A percentile compares a stretch with the other conserved stretches of the same genome.
phyloP scores from a whole-genome alignment of 495 filamentous ascomycete genomes.

The Penicillium diatomitis region DNA sequence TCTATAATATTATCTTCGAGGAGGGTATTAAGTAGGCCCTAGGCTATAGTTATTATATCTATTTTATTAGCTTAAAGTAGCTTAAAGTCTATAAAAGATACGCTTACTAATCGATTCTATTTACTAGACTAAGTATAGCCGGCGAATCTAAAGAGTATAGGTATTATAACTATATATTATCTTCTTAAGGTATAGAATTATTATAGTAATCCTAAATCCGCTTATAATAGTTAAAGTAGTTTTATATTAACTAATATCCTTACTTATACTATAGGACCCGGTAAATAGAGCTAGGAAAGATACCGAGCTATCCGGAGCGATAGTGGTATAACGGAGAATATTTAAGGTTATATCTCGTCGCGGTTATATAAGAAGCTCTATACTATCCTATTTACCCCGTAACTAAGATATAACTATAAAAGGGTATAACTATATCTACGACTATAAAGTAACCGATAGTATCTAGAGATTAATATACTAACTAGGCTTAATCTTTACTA shows the following conservation, averaged over 20 bases:
- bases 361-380: slow-evolving; percentile 21
- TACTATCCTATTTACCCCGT: slow-evolving; percentile 10
- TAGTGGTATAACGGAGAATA: neutral
- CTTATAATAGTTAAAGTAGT: slow-evolving; percentile 20
- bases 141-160: slow-evolving; percentile 9
- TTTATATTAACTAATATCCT: slow-evolving; percentile 16
- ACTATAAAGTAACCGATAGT: slow-evolving; percentile 21
- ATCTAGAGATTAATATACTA: slow-evolving; percentile 35
- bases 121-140: slow-evolving; percentile 25
- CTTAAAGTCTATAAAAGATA: neutral
- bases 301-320: slow-evolving; percentile 1
- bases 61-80: neutral
- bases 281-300: slow-evolving; percentile 18
- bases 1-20: neutral
- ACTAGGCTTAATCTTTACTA: slow-evolving; percentile 6
- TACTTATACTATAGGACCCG: slow-evolving; percentile 18
- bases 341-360: slow-evolving; percentile 6
- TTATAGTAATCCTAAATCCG: slow-evolving; percentile 15
- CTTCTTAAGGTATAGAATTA: slow-evolving; percentile 22
- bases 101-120: neutral
- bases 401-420: slow-evolving; percentile 31
- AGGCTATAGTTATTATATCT: neutral
- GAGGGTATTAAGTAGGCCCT: neutral
- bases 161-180: slow-evolving; percentile 23
- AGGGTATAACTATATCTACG: slow-evolving; percentile 26